A percentile compares a stretch with the other conserved stretches of the same genome.
Evolutionary conservation across 306 rosid genomes (phyloP).

Genomic region (Rubus idaeus): DNA sequence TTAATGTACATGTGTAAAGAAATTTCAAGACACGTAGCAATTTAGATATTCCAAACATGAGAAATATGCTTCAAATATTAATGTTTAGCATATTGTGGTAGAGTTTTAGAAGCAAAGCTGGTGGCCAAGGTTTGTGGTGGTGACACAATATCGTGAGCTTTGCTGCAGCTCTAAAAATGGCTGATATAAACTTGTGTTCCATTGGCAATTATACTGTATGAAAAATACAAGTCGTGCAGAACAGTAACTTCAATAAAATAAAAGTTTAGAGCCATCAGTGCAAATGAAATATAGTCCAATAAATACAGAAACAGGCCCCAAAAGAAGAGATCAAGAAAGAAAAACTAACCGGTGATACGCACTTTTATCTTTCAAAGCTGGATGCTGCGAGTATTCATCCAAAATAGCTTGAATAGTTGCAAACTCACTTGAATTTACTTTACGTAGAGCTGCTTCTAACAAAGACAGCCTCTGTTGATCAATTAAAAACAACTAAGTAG

Average conservation of each 20-base stretch:
- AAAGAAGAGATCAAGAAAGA: background rate
- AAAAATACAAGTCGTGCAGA: background rate
- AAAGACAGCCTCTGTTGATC: constrained; percentile 52
- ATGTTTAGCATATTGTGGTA: background rate
- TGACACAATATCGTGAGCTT: background rate
- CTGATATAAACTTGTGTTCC: background rate
- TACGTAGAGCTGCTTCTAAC: constrained; percentile 72
- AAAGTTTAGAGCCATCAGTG: background rate
- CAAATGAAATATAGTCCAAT: background rate
- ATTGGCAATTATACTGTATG: background rate
- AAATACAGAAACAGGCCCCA: background rate
- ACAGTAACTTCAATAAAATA: background rate
- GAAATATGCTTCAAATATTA: background rate
- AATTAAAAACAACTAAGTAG: constrained; percentile 19
- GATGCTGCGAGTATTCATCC: constrained; percentile 53
- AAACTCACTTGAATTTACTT: constrained; percentile 54
- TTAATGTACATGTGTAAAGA: background rate
- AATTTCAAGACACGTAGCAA: background rate
- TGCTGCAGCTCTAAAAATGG: background rate
- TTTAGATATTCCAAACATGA: background rate
- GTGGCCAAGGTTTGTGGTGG: background rate
- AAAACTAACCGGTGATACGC: constrained; percentile 60
- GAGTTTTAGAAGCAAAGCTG: background rate
- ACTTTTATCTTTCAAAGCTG: constrained; percentile 57
- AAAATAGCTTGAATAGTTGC: constrained; percentile 52